phyloP scores from a whole-genome alignment of 1,284 basidiomycete genomes.

The Ustilago xerochloae region DNA sequence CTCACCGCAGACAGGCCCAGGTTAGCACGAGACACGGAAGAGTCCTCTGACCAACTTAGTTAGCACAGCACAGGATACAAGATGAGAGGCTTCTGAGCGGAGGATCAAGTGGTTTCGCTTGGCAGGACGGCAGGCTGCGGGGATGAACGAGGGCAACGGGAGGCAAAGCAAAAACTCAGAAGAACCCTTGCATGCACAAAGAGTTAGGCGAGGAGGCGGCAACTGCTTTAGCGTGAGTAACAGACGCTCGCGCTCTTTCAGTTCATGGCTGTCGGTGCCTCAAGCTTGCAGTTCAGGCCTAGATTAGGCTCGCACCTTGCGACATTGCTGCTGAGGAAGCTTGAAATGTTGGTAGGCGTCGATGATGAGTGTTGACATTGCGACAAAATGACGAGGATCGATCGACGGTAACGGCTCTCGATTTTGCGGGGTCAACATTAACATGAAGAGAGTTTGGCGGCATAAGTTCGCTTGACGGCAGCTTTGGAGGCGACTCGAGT shows the following conservation, averaged over 20 bases:
- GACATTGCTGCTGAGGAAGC: neutral
- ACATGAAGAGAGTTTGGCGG: neutral
- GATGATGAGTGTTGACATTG: neutral
- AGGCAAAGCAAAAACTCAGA: neutral
- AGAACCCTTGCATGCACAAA: constrained; percentile 30
- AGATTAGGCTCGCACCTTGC: neutral
- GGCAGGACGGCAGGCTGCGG: neutral
- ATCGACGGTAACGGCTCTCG: constrained; percentile 8
- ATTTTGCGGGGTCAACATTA: constrained; percentile 2
- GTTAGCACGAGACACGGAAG: neutral
- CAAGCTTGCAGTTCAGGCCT: neutral
- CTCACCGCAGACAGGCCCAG: neutral
- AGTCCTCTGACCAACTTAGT: neutral
- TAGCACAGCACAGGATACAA: no score
- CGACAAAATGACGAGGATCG: constrained; percentile 25
- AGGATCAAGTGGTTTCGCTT: constrained; percentile 6
- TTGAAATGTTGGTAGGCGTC: neutral
- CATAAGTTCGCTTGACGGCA: neutral
- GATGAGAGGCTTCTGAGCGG: neutral
- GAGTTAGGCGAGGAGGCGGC: constrained; percentile 23
- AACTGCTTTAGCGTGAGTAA: constrained; percentile 8
- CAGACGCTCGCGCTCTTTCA: no score
- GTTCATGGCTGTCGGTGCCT: neutral
- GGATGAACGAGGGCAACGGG: neutral
- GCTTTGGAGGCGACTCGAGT: neutral